Conservation (phyloP, 2,329 filamentous ascomycete genomes). For the Stachybotrys elegans region DNA sequence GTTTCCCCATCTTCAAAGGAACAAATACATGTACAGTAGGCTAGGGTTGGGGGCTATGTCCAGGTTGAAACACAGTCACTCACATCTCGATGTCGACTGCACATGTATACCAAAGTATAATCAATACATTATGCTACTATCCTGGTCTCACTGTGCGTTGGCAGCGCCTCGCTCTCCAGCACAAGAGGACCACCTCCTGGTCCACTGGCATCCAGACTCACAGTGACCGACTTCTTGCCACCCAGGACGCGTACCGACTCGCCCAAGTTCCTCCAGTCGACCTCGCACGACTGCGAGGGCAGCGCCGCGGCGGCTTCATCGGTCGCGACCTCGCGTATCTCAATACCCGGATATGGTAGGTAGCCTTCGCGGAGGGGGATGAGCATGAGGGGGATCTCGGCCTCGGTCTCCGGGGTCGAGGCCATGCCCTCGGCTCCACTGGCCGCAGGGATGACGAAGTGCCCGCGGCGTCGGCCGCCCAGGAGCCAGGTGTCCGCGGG, state of each 20-base stretch:
- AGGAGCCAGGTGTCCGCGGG: constrained; percentile 77
- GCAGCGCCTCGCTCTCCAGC: constrained; percentile 50
- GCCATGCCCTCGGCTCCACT: constrained; percentile 34
- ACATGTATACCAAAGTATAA: background rate
- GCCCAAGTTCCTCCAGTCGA: constrained; percentile 72
- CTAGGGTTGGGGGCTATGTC: no score
- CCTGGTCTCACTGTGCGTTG: constrained; percentile 21
- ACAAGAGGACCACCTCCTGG: constrained; percentile 61
- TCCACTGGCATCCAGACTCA: constrained; percentile 65
- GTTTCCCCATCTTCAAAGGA: no score
- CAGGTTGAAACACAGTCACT: constrained; percentile 3
- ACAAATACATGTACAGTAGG: no score
- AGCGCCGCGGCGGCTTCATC: constrained; percentile 16
- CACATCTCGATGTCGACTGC: no score
- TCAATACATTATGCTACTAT: constrained; percentile 27
- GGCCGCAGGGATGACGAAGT: constrained; percentile 58
- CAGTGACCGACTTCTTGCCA: constrained; percentile 66
- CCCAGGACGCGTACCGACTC: constrained; percentile 72
- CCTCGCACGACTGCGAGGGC: constrained; percentile 55
- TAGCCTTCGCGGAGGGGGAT: constrained; percentile 76
- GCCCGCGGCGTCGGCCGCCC: constrained; percentile 73
- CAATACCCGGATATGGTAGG: constrained; percentile 71
- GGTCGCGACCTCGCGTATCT: constrained; percentile 61
- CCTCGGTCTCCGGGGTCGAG: constrained; percentile 45
- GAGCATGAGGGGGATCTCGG: constrained; percentile 64